Evolutionary conservation across 371 early-diverging fungal genomes (phyloP).

Genomic region (Furculomyces boomerangus): DNA sequence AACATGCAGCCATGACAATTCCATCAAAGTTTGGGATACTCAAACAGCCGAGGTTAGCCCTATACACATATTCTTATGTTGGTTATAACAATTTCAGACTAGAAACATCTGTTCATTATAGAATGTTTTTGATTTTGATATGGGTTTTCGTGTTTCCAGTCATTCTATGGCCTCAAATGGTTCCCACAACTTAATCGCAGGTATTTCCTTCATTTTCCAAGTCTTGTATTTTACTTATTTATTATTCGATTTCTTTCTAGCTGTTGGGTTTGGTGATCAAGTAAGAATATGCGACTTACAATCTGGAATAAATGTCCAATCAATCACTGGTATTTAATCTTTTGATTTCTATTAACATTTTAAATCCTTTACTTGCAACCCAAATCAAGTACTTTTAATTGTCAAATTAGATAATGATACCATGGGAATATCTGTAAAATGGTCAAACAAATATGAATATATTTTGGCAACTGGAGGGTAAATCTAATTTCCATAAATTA

Average conservation of each 20-base stretch:
- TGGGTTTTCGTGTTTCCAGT: conserved; percentile 41
- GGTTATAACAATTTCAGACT: background rate
- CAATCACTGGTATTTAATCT: background rate
- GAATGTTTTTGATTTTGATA: conserved; percentile 36
- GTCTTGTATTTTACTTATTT: background rate
- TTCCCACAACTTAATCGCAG: conserved; percentile 48
- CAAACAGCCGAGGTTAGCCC: conserved; percentile 4
- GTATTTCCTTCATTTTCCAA: conserved; percentile 21
- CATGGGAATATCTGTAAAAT: background rate
- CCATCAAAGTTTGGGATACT: conserved; percentile 69
- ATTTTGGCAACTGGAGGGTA: conserved; percentile 1
- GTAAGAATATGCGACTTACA: background rate
- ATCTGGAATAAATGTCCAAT: background rate
- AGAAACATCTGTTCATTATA: conserved; percentile 29
- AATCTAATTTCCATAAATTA: background rate
- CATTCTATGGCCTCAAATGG: conserved; percentile 51
- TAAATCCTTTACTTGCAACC: background rate
- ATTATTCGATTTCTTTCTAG: background rate
- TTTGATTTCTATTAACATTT: background rate
- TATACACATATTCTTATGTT: background rate
- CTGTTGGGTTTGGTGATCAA: background rate
- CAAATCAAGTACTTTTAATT: background rate
- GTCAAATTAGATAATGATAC: background rate
- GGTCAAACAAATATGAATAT: background rate
- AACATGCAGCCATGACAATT: conserved; percentile 53